phyloP scores from a whole-genome alignment of 2,329 filamentous ascomycete genomes.

The Fusarium sp. region DNA sequence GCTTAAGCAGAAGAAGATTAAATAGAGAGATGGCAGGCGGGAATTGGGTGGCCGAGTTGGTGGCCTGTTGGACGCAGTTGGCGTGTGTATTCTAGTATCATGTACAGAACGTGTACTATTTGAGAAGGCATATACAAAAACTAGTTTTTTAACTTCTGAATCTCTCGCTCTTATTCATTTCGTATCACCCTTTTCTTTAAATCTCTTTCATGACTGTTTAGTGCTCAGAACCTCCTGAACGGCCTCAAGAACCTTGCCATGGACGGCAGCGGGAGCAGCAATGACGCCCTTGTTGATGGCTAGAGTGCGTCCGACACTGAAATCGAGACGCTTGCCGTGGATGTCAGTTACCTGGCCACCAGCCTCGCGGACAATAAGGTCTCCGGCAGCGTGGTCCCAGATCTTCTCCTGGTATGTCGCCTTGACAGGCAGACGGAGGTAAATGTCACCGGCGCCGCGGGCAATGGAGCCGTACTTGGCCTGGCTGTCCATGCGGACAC shows the following conservation, averaged over 20 bases:
- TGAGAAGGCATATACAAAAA: conserved; percentile 47
- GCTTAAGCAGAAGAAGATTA: conserved; percentile 98
- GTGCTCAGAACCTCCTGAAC: conserved; percentile 80
- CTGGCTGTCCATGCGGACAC: conserved; percentile 96
- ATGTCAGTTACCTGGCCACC: conserved; percentile 93
- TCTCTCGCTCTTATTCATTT: conserved; percentile 21
- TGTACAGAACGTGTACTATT: conserved; percentile 49
- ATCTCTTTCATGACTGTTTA: conserved; percentile 42
- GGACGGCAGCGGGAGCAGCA: conserved; percentile 81
- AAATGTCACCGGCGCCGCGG: conserved; percentile 92
- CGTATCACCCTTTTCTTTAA: conserved; percentile 1
- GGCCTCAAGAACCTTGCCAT: conserved; percentile 79
- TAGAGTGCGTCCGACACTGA: conserved; percentile 85
- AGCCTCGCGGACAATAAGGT: conserved; percentile 92
- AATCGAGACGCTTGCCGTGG: conserved; percentile 85
- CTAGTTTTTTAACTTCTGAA: conserved; percentile 34
- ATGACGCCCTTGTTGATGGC: conserved; percentile 93
- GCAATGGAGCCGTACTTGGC: conserved; percentile 98
- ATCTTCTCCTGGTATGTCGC: conserved; percentile 98
- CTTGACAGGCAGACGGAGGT: conserved; percentile 86
- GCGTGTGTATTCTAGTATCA: conserved; percentile 48
- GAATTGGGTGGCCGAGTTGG: conserved; percentile 13
- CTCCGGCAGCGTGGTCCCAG: conserved; percentile 97
- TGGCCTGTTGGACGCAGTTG: conserved; percentile 40
- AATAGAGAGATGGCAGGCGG: conserved; percentile 62